Percentiles rank a stretch among this genome's conserved stretches.
Evolutionary conservation across 345 rosid species (phyloP).

Genomic region (Odontarrhena argentea): DNA sequence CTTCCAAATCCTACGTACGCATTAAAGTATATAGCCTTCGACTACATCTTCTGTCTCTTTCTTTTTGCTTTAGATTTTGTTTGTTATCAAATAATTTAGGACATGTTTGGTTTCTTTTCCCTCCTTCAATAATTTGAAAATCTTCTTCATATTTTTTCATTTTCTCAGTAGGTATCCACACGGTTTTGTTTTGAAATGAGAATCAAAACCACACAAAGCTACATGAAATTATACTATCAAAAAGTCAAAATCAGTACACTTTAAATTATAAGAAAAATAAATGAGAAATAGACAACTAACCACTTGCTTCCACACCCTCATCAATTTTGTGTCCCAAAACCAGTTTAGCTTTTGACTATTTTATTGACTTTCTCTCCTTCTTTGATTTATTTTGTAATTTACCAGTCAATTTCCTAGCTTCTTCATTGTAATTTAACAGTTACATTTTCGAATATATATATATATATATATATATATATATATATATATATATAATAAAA

Average conservation of each 20-base stretch:
- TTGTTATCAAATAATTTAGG: slow-evolving; percentile 3
- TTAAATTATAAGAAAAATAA: slow-evolving; percentile 5
- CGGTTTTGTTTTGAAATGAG: not conserved
- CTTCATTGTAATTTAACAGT: not conserved
- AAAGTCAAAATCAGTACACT: slow-evolving; percentile 22
- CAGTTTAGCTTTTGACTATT: slow-evolving; percentile 24
- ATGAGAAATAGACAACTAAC: slow-evolving; percentile 39
- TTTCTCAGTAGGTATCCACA: not conserved
- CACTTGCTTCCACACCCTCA: slow-evolving; percentile 32
- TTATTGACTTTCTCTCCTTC: slow-evolving; percentile 14
- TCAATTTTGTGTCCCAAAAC: slow-evolving; percentile 31
- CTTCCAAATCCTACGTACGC: not conserved
- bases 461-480: no score
- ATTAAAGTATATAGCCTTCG: not conserved
- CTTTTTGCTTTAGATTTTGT: not conserved
- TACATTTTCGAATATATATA: not conserved
- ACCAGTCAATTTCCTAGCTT: not conserved
- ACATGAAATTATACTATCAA: not conserved
- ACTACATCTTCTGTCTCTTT: slow-evolving; percentile 6
- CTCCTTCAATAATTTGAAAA: slow-evolving; percentile 26
- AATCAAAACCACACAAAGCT: not conserved
- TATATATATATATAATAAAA: no score
- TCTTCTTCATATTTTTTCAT: not conserved
- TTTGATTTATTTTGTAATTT: not conserved
- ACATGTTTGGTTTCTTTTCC: slow-evolving; percentile 24